Evolutionary conservation across 73 alveolate genomes (phyloP), one percentile per base, ranked within the genome.

Genomic region (Paramecium tetraurelia): DNA sequence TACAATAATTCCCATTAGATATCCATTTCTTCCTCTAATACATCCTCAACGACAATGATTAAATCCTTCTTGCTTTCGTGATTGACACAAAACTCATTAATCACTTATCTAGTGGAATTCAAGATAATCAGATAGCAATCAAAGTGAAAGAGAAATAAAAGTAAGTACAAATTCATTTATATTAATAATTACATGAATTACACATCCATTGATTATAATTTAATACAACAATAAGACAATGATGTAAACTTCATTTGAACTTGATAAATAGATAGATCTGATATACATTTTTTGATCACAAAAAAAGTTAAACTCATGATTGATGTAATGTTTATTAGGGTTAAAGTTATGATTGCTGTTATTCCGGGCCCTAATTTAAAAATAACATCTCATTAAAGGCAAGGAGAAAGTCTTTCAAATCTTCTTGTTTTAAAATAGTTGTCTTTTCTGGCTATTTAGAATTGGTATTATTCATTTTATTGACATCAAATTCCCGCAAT

Each of bases 351-450:
- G 27, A 63, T 12, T 72, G 10, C 10, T 35, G 10, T 72, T 72
- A 36, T 29, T 72, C 86, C 35, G 86, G 46, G n/a, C 46, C 14
- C 7, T 33, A 31, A 80, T 80, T 80, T 35, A 80, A 22, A 80
- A 80, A 80, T 14, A 80, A 27, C 90, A 80, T 44, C 46, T 80
- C 90, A 44, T 80, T 80, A 46, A 80, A 80, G 1, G 76, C 72
- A 9, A 80, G 57, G 4, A 80, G 75, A 43, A 80, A 80, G 27
- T 80, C 90, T 46, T 80, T 80, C 18, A 80, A 20, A 20, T 80
- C 90, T 35, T 80, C 90, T 80, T 80, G 57, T 80, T 80, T 80
- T 11, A 80, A 24, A 20, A 80, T 80, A 9, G 46, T 41, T 4
- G 59, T 38, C 59, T 75, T 75, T 38, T 75, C 70, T 80, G 20